Percentiles rank a stretch among this genome's conserved stretches.
Evolutionary conservation across 768 basidiomycete species (phyloP).

Genomic region (Boletales sp.): DNA sequence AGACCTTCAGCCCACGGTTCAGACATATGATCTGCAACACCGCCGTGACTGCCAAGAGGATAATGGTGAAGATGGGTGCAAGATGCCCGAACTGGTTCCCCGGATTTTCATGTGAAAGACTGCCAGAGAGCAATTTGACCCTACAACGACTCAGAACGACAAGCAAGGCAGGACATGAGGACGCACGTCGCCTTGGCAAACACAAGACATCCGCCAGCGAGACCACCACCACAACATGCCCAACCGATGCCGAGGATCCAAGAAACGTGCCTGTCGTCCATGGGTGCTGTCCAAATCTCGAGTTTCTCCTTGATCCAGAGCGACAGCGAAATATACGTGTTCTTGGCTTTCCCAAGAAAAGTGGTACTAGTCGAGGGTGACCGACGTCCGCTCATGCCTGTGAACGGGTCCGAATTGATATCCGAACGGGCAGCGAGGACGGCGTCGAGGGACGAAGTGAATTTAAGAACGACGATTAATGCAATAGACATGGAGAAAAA

Average conservation of each 20-base stretch:
- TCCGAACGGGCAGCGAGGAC: conserved; percentile 71
- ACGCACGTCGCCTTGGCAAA: conserved; percentile 56
- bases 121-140: conserved; percentile 77
- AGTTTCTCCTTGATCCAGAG: conserved; percentile 56
- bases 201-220: conserved; percentile 87
- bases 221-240: conserved; percentile 88
- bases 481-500: conserved; percentile 78
- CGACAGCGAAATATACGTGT: conserved; percentile 46
- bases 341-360: conserved; percentile 33
- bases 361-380: conserved; percentile 15
- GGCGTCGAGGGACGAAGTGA: conserved; percentile 68
- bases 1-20: conserved; percentile 85
- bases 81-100: conserved; percentile 86
- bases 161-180: background rate
- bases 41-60: conserved; percentile 63
- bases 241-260: conserved; percentile 93
- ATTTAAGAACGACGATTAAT: conserved; percentile 62
- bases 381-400: conserved; percentile 35
- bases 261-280: conserved; percentile 80
- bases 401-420: conserved; percentile 55
- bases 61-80: conserved; percentile 73
- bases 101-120: conserved; percentile 72
- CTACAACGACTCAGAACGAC: conserved; percentile 33
- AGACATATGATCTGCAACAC: conserved; percentile 89
- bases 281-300: conserved; percentile 72